Percentiles rank a stretch among this genome's conserved stretches.
These are phyloP conservation scores for Metschnikowia hibisci DNA, from an alignment of 805 yeast species.

Conservation along the genomic window DNA sequence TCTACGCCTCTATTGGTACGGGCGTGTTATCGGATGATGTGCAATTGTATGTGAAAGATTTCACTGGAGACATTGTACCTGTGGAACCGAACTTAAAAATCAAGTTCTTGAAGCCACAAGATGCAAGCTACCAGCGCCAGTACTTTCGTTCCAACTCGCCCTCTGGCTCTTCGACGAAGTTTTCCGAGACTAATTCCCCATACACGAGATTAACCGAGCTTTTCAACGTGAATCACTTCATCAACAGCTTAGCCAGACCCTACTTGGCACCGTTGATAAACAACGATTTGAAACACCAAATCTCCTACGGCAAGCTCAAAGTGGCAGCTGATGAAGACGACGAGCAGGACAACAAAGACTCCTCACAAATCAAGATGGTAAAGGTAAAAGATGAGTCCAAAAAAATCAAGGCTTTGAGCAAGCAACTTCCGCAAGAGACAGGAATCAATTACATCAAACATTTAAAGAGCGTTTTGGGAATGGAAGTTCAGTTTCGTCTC, in stretches of 20 bases:
- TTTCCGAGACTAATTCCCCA: constrained; percentile 45
- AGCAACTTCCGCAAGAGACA: constrained; percentile 31
- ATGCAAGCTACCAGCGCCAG: constrained; percentile 45
- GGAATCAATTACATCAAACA: constrained; percentile 31
- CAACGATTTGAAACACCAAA: constrained; percentile 73
- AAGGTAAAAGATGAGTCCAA: constrained; percentile 13
- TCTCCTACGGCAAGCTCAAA: constrained; percentile 30
- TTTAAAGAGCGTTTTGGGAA: constrained; percentile 52
- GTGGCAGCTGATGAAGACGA: constrained; percentile 9
- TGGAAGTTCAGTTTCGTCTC: constrained; percentile 83
- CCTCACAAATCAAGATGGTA: constrained; percentile 12
- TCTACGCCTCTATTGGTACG: constrained; percentile 77
- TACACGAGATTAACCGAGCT: constrained; percentile 86
- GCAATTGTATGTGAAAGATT: constrained; percentile 54
- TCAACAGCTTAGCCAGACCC: constrained; percentile 89
- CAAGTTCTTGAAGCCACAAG: constrained; percentile 42
- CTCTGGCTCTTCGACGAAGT: constrained; percentile 49
- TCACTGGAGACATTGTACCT: constrained; percentile 57
- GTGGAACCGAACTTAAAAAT: constrained; percentile 41
- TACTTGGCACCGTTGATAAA: constrained; percentile 86
- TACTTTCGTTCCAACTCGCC: constrained; percentile 27
- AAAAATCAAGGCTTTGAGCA: constrained; percentile 12
- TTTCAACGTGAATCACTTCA: constrained; percentile 90
- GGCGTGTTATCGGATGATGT: constrained; percentile 60
- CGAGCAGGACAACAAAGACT: constrained; percentile 1